Evolutionary conservation across 1,139 yeast species (phyloP), one percentile per base, ranked within the genome.

Genomic region (Blastobotrys indianensis): DNA sequence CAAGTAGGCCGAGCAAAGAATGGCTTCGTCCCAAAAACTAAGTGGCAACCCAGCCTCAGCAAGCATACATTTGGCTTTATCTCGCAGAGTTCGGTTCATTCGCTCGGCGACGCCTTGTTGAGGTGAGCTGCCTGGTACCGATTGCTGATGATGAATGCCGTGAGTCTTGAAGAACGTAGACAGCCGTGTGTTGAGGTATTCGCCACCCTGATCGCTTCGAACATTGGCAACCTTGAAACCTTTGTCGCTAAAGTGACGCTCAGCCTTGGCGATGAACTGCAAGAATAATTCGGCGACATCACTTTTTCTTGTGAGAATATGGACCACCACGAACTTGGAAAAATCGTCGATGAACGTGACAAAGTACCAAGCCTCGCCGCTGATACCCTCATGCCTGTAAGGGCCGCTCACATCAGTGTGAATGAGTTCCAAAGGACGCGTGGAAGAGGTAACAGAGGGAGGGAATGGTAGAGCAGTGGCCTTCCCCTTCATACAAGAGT

Each of bases 41-140:
- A 28, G 20, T 12, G 32, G 33, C 20, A 37, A 7, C 29, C 31
- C 5, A 13, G 37, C 42, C 2, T 25, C 31, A 11, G 15, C 8
- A 6, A 32, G 16, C 42, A 32, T 23, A 20, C 20, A 17, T 23
- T 32, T 39, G 8, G 42, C 42, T n/a, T 17, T 10, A 3, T 32
- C 42, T 8, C 28, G 30, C 16, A 39, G 32, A 3, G 42, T 32
- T 3, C 37, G 42, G 15, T 39, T 39, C 36, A 39, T 39, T 16
- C 37, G 28, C 32, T 39, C 42, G 8, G 42, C 42, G 9, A 32
- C 37, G 11, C 40, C 39, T 9, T n/a, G 8, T 13, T 34, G 37
- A 7, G 17, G n/a, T 15, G 37, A 34, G 5, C 29, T 23, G 12
- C 33, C 33, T 8, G 41, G 41, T 4, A 37, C 20, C 12, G 41